These are phyloP conservation scores for Paramecium primaurelia DNA, from an alignment of 73 alveolate genomes.

Conservation along the genomic window DNA sequence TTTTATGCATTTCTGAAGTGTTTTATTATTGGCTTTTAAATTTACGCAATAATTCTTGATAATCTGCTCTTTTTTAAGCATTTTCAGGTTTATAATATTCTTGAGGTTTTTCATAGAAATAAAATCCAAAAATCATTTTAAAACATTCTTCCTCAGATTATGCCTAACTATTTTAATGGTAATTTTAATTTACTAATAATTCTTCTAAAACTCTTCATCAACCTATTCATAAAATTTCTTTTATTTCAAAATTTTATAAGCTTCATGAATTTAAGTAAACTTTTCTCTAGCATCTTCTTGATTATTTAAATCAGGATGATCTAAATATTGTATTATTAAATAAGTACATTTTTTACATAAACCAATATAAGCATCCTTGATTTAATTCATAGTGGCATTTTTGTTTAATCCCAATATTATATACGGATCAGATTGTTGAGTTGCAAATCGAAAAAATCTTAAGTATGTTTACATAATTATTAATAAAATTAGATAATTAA, in stretches of 20 bases:
- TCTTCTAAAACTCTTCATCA: neutral
- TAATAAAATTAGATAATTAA: neutral
- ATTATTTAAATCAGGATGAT: neutral
- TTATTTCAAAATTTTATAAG: neutral
- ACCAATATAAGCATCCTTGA: neutral
- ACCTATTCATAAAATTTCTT: neutral
- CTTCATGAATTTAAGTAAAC: neutral
- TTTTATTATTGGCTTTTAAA: neutral
- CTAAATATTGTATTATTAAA: neutral
- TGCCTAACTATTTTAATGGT: neutral
- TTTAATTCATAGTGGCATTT: neutral
- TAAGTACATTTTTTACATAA: neutral
- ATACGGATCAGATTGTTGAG: neutral
- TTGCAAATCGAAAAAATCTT: neutral
- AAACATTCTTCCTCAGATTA: neutral
- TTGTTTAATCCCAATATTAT: neutral
- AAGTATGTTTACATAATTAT: neutral
- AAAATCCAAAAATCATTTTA: neutral
- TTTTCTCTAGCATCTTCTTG: neutral
- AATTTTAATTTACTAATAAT: neutral
- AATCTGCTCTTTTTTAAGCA: constrained; percentile 8
- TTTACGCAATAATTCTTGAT: neutral
- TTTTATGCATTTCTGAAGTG: neutral
- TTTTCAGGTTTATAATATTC: constrained; percentile 6
- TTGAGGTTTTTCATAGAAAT: neutral